Conservation (phyloP, 1,139 yeast genomes). For the Pneumocystis wakefieldiae region DNA sequence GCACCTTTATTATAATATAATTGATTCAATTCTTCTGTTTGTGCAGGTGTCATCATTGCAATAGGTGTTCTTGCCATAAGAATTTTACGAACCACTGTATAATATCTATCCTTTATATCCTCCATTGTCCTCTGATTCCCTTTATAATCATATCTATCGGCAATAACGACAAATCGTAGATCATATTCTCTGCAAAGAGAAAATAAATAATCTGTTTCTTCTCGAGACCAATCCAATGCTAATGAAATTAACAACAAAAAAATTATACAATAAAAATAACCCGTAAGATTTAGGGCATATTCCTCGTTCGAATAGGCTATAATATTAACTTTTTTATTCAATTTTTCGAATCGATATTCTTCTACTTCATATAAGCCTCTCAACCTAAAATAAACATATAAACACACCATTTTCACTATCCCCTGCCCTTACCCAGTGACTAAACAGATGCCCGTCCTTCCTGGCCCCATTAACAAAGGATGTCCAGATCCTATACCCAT, state of each 20-base stretch:
- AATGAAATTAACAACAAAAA: conserved; percentile 18
- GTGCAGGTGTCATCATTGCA: conserved; percentile 14
- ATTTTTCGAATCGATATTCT: conserved; percentile 62
- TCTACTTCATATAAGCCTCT: conserved; percentile 19
- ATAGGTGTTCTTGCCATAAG: conserved; percentile 22
- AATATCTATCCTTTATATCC: conserved; percentile 72
- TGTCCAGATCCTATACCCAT: conserved; percentile 28
- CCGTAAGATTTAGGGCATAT: conserved; percentile 31
- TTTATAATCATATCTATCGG: conserved; percentile 49
- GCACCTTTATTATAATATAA: conserved; percentile 40
- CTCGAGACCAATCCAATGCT: conserved; percentile 47
- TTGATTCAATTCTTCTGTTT: conserved; percentile 25
- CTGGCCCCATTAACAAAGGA: conserved; percentile 45
- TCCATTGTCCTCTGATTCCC: conserved; percentile 32
- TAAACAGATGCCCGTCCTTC: conserved; percentile 35
- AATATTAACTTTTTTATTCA: conserved; percentile 50
- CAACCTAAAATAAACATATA: conserved; percentile 6
- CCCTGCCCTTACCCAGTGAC: conserved; percentile 77
- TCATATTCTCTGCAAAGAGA: conserved; percentile 60
- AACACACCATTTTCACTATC: conserved; percentile 25
- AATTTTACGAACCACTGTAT: conserved; percentile 38
- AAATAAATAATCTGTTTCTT: conserved; percentile 65
- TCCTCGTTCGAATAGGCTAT: conserved; percentile 58
- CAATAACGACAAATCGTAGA: conserved; percentile 72
- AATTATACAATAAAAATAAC: conserved; percentile 25